Conservation (phyloP, 2,329 filamentous ascomycete species). For the Erysiphe pulchra region DNA sequence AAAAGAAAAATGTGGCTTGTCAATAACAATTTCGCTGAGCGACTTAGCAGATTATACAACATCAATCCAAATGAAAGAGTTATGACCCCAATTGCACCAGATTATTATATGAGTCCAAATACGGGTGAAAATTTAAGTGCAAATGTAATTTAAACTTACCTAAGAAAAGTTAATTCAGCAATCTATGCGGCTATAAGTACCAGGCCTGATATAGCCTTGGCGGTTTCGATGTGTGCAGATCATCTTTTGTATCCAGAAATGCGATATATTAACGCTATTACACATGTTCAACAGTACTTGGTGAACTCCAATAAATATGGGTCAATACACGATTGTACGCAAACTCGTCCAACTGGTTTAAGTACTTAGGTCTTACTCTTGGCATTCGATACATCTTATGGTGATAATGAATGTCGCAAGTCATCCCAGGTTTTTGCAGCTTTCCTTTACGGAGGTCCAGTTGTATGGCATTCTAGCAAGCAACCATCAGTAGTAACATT, state of each 20-base stretch:
- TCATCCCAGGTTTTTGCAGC: neutral
- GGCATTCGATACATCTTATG: neutral
- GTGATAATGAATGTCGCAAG: neutral
- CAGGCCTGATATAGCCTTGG: neutral
- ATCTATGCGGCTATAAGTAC: neutral
- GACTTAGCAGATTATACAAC: neutral
- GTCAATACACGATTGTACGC: neutral
- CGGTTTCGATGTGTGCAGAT: slow-evolving; percentile 1
- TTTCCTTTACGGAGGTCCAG: neutral
- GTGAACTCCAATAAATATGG: neutral
- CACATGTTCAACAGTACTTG: neutral
- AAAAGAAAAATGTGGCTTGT: neutral
- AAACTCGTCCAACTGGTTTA: too few species aligned
- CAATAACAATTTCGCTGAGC: neutral
- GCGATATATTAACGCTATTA: neutral
- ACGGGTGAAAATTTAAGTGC: neutral
- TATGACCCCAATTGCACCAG: neutral
- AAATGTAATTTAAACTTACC: neutral
- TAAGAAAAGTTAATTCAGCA: neutral
- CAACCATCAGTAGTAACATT: neutral
- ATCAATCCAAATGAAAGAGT: neutral
- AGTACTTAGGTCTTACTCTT: neutral
- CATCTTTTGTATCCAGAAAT: neutral
- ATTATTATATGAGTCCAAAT: neutral
- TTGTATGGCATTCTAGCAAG: neutral